Evolutionary conservation across 805 yeast genomes (phyloP), one percentile per base, ranked within the genome.

Genomic region (Pichia eremophila): DNA sequence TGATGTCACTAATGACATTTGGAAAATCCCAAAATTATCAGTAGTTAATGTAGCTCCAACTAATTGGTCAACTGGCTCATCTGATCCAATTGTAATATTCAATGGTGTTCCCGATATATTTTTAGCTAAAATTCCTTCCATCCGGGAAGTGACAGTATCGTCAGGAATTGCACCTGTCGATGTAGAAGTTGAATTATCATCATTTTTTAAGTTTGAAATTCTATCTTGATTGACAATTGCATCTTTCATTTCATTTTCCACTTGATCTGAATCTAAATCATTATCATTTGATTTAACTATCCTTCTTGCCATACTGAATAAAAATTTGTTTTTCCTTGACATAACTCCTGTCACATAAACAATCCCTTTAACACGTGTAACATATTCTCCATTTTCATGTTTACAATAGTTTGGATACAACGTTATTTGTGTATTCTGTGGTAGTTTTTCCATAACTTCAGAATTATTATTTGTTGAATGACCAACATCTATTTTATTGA

Each of bases 291-390:
- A 51, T 44, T 78, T 76, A 0, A 81, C 75, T 44, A 85, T 67
- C 61, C 85, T 88, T 50, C 78, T 77, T 4, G 88, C 86, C 40
- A 88, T 64, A 0, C 88, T 73, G 22, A 84, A 61, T 32, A 90
- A 69, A 40, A 90, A 61, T 49, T 81, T 68, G 62, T 88, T 87
- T 57, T 83, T 87, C 39, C 95, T 70, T 31, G 77, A 74, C 71
- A 79, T 75, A 9, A 74, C 68, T 1, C 95, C 95, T 0, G 89
- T 87, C 39, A 85, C 71, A 46, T 58, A 73, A 28, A 84, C 66
- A 75, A 85, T 78, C 8, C 96, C 96, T 40, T 85, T 72, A 3
- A 90, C 77, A 35, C 79, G 78, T 2, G 83, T 75, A 38, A 75
- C 74, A 52, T 69, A 78, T 45, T 68, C 70, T 15, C 60, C 62